Conservation (phyloP, 2,329 filamentous ascomycete genomes). For the Colletotrichum orchidophilum region DNA sequence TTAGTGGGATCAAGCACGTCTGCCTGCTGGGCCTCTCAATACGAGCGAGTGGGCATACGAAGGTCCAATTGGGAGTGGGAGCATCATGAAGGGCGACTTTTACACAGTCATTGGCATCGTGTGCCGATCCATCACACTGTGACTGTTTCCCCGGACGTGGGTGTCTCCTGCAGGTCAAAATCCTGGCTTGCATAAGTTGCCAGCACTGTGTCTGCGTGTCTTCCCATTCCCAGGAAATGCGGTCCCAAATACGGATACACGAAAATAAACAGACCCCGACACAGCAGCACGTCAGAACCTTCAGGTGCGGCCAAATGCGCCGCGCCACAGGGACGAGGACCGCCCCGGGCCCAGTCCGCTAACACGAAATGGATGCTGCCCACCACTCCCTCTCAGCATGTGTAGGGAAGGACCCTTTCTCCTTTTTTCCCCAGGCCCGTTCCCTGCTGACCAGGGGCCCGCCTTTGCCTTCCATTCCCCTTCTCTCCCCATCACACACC, state of each 20-base stretch:
- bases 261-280: slow-evolving; percentile 14
- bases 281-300: slow-evolving; percentile 23
- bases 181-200: slow-evolving; percentile 8
- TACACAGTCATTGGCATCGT: neutral
- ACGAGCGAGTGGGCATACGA: neutral
- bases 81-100: neutral
- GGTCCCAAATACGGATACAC: slow-evolving; percentile 1
- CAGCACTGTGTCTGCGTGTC: slow-evolving; percentile 28
- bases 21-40: neutral
- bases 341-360: slow-evolving; percentile 19
- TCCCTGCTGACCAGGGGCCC: slow-evolving; percentile 23
- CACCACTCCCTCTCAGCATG: neutral
- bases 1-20: slow-evolving; percentile 18
- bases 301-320: slow-evolving; percentile 5
- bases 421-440: slow-evolving; percentile 27
- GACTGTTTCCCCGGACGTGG: neutral
- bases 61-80: neutral
- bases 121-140: neutral
- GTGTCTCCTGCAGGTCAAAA: neutral
- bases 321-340: neutral
- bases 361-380: slow-evolving; percentile 2
- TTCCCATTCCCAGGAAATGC: slow-evolving; percentile 7
- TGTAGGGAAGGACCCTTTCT: slow-evolving; percentile 30
- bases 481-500: slow-evolving; percentile 25
- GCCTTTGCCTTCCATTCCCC: slow-evolving; percentile 15